Base-by-base conservation (phyloP, 306 rosid species). In the Styphnolobium japonicum region DNA sequence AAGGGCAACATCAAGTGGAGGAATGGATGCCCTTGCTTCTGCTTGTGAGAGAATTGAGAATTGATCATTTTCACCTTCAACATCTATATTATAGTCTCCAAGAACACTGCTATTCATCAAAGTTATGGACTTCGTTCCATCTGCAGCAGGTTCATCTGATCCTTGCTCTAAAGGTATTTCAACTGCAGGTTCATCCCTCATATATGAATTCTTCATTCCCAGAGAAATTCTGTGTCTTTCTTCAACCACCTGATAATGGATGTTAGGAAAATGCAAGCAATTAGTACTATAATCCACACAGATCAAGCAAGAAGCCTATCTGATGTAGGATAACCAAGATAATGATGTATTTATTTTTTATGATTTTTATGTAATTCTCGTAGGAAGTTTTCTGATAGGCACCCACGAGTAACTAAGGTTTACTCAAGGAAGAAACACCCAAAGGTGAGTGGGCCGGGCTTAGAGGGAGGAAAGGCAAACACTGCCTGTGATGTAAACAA, bases 121-220 rank as follows among this genome's bases (percentile, higher is more conserved):
- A 66, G 81, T 55, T 65, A 55, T 19, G 53, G 82, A 46, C 52
- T 78, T 77, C 45, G 73, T 58, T 75, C 56, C 79, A 74, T 87
- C 89, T 72, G 48, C 71, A 46, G 43, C 34, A 71, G 52, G 75
- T 58, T 84, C 91, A 57, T 85, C 85, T 39, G 84, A 71, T 57
- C 69, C 89, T 78, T 89, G 84, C 60, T 83, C 81, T n/a, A 69
- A 51, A 49, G 80, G 64, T 39, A 29, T 79, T 71, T 86, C 79
- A 76, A 45, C 23, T 15, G 78, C 75, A 45, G 56, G 27, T 40
- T 74, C 73, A 9, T 86, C 90, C 21, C 34, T 45, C 70, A 84
- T 39, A 80, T 90, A 89, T n/a, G 90, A 83, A 67, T 83, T 81
- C 83, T 93, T 95, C 99, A 95, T 90, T 86, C 99, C 99, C 36